Evolutionary conservation across 805 yeast species (phyloP).

Genomic region (Metschnikowia colocasiae): DNA sequence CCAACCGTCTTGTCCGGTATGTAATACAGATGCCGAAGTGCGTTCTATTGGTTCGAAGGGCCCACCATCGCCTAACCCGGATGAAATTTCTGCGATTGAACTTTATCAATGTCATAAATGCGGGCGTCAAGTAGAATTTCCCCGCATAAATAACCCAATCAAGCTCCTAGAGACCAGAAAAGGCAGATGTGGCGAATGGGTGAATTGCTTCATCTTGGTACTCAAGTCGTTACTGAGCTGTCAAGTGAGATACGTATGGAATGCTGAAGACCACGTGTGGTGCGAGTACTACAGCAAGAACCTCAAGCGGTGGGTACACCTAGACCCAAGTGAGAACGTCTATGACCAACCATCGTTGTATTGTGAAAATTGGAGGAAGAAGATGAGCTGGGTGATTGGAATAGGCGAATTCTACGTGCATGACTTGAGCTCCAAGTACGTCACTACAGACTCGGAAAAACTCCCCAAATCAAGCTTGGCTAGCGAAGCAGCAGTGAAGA

Average conservation of each 20-base stretch:
- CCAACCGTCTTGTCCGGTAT: slow-evolving; percentile 55
- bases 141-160: slow-evolving; percentile 69
- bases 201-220: slow-evolving; percentile 71
- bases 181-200: slow-evolving; percentile 98
- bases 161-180: slow-evolving; percentile 55
- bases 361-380: slow-evolving; percentile 86
- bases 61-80: slow-evolving; percentile 36
- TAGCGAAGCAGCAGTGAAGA: slow-evolving; percentile 8
- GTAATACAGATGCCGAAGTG: slow-evolving; percentile 45
- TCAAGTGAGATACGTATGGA: slow-evolving; percentile 68
- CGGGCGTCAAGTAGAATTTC: slow-evolving; percentile 49
- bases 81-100: slow-evolving; percentile 58
- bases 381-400: slow-evolving; percentile 85
- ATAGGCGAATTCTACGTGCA: slow-evolving; percentile 55
- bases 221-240: slow-evolving; percentile 54
- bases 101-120: slow-evolving; percentile 60
- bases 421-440: slow-evolving; percentile 72
- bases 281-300: slow-evolving; percentile 73
- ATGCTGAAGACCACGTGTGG: slow-evolving; percentile 95
- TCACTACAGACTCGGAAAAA: slow-evolving; percentile 34
- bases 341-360: slow-evolving; percentile 79
- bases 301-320: slow-evolving; percentile 74
- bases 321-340: slow-evolving; percentile 84
- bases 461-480: slow-evolving; percentile 18
- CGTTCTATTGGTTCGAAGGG: slow-evolving; percentile 31